Conservation (phyloP, 495 filamentous ascomycete genomes). For the Penicillium subrubescens region DNA sequence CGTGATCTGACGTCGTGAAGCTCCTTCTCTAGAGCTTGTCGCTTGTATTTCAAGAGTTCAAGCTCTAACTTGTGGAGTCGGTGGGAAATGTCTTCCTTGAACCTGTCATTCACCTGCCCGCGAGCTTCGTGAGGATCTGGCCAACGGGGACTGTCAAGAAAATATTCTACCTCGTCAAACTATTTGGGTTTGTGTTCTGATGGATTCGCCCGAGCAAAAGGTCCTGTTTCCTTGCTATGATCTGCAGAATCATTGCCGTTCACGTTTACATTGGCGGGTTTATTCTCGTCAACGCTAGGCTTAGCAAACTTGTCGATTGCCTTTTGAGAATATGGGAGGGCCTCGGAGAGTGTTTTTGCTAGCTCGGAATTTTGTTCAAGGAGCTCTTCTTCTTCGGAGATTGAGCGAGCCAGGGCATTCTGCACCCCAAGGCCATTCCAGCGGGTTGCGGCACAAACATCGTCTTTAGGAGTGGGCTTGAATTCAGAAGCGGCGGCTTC, state of each 20-base stretch:
- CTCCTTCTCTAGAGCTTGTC: neutral
- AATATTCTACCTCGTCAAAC: neutral
- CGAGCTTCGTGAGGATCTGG: neutral
- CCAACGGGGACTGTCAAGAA: no score
- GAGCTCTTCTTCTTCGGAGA: neutral
- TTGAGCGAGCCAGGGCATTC: neutral
- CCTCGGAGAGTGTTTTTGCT: neutral
- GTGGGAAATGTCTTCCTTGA: neutral
- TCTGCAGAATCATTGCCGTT: neutral
- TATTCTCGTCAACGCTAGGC: neutral
- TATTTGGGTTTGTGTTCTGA: neutral
- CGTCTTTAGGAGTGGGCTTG: neutral
- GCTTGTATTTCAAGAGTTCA: neutral
- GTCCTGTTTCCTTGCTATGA: neutral
- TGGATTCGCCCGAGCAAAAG: neutral
- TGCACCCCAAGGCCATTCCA: constrained; percentile 1
- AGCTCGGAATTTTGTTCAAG: neutral
- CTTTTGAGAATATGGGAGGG: neutral
- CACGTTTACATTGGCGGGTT: neutral
- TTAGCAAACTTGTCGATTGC: neutral
- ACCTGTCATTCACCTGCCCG: neutral
- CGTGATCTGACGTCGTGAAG: neutral
- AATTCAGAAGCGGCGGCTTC: neutral
- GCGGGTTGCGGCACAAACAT: neutral
- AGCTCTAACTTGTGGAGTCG: neutral